A percentile compares a stretch with the other conserved stretches of the same genome.
Evolutionary conservation across 148 eudicot species (phyloP).

Genomic region (Linanthus parryae): DNA sequence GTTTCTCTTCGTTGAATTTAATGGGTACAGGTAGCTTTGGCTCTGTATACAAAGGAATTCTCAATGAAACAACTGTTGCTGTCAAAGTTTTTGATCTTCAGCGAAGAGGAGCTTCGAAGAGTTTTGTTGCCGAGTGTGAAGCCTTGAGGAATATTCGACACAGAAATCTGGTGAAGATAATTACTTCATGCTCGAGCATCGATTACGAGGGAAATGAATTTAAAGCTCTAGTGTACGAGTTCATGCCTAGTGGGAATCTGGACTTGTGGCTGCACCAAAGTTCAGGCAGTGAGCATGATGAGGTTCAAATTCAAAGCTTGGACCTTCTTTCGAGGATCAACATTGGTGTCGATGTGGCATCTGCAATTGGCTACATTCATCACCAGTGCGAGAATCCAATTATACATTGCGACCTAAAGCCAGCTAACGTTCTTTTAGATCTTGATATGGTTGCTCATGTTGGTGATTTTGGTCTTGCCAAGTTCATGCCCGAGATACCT

Average conservation of each 20-base stretch:
- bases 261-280: constrained; percentile 20
- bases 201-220: constrained; percentile 16
- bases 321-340: constrained; percentile 14
- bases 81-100: constrained; percentile 24
- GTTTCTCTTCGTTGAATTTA: constrained; percentile 17
- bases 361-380: constrained; percentile 24
- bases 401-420: constrained; percentile 16
- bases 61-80: constrained; percentile 16
- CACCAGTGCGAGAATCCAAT: constrained; percentile 8
- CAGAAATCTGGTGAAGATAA: constrained; percentile 21
- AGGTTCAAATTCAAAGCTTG: not conserved
- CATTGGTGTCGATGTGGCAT: constrained; percentile 23
- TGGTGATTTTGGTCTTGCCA: constrained; percentile 25
- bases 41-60: constrained; percentile 18
- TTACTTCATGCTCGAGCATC: constrained; percentile 21
- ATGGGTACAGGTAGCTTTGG: constrained; percentile 23
- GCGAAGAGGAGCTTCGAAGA: constrained; percentile 17
- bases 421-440: constrained; percentile 23
- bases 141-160: constrained; percentile 18
- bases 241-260: constrained; percentile 25
- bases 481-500: constrained; percentile 4
- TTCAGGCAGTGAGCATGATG: constrained; percentile 2
- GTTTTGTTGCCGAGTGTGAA: constrained; percentile 24
- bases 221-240: constrained; percentile 19
- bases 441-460: constrained; percentile 15